Base-by-base conservation (phyloP, 2,329 filamentous ascomycete genomes). In the Cladosporium sp. region DNA sequence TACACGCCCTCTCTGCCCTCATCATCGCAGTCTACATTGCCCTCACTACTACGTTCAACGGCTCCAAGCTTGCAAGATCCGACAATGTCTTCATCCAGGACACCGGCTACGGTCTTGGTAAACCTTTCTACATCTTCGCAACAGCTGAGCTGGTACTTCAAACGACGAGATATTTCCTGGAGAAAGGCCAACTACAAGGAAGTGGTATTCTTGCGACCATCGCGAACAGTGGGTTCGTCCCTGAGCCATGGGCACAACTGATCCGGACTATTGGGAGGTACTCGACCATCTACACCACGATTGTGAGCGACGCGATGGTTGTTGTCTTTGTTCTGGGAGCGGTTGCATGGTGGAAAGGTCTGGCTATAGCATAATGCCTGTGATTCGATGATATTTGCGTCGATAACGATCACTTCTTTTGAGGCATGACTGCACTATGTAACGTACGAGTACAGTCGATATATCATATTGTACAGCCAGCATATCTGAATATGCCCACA, bases 91-190 rank as follows among this genome's bases (percentile, higher is more conserved):
- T 60, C 52, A 55, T 59, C 18, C 63, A 62, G 39, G 59, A 68
- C 7, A 62, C 60, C 1, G 67, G 72, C 25, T 64, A 68, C 13
- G 67, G 69, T 41, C 61, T 66, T 30, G 71, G 73, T 35, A 75
- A 77, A 54, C 84, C 90, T 68, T 90, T 92, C 68, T 88, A 83
- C 73, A 77, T 86, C n/a, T 93, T 92, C 64, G 84, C 86, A 5
- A 88, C 86, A 0, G 83, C 81, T 27, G 86, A 93, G 70, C 76
- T 88, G 9, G 65, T 88, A 47, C 72, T 92, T 55, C 80, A 92
- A 56, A 85, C 82, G 1, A 83, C 79, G 25, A 75, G 86, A 19
- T 87, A 85, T 64, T 82, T 89, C 58, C 62, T 88, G 45, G 85
- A 89, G 59, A 80, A 79, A 58, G 78, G 78, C 22, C 69, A 70